A percentile compares a stretch with the other conserved stretches of the same genome.
phyloP scores from a whole-genome alignment of 179 eudicot species.

The Spinacia oleracea region DNA sequence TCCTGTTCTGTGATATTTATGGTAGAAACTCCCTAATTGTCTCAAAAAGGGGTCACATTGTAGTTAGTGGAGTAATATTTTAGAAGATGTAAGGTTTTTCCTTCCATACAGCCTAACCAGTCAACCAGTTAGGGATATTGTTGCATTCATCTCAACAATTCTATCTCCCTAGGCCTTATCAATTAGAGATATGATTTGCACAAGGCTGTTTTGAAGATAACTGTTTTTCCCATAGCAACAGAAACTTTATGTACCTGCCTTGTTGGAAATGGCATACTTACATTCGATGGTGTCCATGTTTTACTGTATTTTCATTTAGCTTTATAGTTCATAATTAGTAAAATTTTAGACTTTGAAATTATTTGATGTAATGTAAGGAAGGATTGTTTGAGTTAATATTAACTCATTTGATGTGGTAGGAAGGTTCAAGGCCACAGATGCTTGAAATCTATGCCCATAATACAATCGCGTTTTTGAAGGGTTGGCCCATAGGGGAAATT shows the following conservation, averaged over 20 bases:
- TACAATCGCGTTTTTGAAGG: slow-evolving; percentile 97
- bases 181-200: neutral
- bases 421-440: slow-evolving; percentile 99
- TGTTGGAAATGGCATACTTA: neutral
- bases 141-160: neutral
- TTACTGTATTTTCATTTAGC: neutral
- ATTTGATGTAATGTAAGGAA: neutral
- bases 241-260: neutral
- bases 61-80: neutral
- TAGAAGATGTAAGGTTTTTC: neutral
- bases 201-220: neutral
- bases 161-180: neutral
- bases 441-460: slow-evolving; percentile 81
- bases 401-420: slow-evolving; percentile 59
- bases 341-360: neutral
- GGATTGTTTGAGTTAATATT: slow-evolving; percentile 21
- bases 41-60: neutral
- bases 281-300: neutral
- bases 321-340: slow-evolving; percentile 10
- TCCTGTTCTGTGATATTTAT: neutral
- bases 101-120: neutral
- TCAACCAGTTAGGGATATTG: neutral
- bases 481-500: slow-evolving; percentile 83
- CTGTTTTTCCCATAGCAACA: neutral
- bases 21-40: neutral